Evolutionary conservation across 1,284 basidiomycete species (phyloP), one percentile per base, ranked within the genome.

Genomic region (Mixia osmundae): DNA sequence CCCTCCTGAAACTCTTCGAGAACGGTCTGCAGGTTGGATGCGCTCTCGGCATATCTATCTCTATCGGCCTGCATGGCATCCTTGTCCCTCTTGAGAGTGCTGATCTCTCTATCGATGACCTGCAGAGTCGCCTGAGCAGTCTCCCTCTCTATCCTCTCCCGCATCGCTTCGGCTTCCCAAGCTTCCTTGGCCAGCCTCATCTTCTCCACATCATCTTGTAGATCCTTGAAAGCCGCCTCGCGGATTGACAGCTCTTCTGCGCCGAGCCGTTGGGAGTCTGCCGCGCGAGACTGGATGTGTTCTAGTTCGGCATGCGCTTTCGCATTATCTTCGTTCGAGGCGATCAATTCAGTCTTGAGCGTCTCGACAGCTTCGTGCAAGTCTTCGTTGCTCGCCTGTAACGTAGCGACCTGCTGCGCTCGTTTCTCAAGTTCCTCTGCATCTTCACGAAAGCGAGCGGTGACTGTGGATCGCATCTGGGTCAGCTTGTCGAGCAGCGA

Each of bases 361-460:
- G 76, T 72, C 38, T 74, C 68, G 22, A 85, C 58, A 0, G 75
- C 75, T 18, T 54, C 51, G 9, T 59, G 54, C n/a, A 83, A 60
- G 47, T 76, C 71, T 4, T 76, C 71, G 50, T 74, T 77, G 48
- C 82, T 71, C 1, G 65, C 66, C 3, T 68, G 71, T 12, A 91
- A 59, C 43, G 72, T 68, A 41, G 73, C 71, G 25, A 89, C 68
- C 29, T 72, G 64, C 46, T 76, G 71, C 54, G 83, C 82, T 44
- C 78, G 67, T 46, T 80, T 66, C 61, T 91, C 85, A 27, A 94
- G 72, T 65, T 91, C 85, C 71, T 91, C 85, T 47, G 91, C 89
- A 59, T 97, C 91, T 56, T 91, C 80, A 54, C 77, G 72, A 39
- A 99, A 63, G 55, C 95, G 89, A 51, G 85, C 87, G 26, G 85